Evolutionary conservation across 148 eudicot genomes (phyloP), one percentile per base, ranked within the genome.

Genomic region (Dianthus caryophyllus): DNA sequence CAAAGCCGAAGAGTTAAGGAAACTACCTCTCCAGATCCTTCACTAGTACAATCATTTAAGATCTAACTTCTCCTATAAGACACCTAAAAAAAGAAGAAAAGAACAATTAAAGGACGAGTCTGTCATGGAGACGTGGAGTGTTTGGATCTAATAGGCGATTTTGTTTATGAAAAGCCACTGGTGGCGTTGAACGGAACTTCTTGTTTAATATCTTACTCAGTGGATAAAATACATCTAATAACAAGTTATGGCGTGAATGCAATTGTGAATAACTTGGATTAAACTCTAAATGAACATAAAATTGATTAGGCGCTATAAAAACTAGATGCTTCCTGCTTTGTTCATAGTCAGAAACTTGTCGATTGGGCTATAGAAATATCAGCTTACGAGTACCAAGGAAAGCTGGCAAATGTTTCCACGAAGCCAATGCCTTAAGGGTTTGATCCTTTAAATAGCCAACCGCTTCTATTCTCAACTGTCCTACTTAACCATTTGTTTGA

Each of bases 351-450:
- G 25, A 69, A 31, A 55, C 49, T 50, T 38, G 67, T 77, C 38
- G 80, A 73, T 9, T 70, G 73, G 24, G 76, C 73, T 17, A 72
- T 68, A 46, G 70, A 77, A 61, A 57, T 77, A 68, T 77, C 43
- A 77, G 80, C 74, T 69, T 68, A 56, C 80, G 56, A 17, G 70
- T 65, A n/a, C n/a, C n/a, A n/a, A n/a, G n/a, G n/a, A n/a, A n/a
- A n/a, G n/a, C n/a, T n/a, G n/a, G 22, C 71, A 70, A 31, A 44
- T 73, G 22, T 69, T 41, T 73, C 21, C 67, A 26, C 24, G 59
- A 66, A 66, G 71, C 76, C 12, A 66, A 60, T 27, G 76, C 76
- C 48, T 55, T 73, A 6, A 65, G 76, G 71, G 48, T 57, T 17
- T 73, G 64, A 72, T 18, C 38, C 14, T 13, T 31, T 20, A 6